Evolutionary conservation across 176 grass and related monocot genomes (phyloP), one percentile per base, ranked within the genome.

Genomic region (Zea mays): DNA sequence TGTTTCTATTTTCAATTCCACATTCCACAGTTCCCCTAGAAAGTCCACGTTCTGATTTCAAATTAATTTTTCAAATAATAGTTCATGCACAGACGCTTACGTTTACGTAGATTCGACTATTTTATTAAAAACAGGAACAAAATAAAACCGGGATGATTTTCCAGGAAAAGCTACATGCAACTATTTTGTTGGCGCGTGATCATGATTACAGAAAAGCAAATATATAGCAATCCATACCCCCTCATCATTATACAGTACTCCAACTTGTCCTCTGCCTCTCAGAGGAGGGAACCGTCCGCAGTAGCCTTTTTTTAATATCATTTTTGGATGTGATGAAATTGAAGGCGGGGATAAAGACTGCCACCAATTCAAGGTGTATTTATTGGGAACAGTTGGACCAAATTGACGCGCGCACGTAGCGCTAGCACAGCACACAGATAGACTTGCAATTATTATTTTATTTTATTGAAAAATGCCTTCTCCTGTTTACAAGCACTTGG

Each of bases 361-460:
- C 44, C 69, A 79, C 20, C 62, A 54, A 69, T 87, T 78, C 51
- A 87, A 87, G 75, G 85, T 35, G 68, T 54, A 88, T 74, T 83
- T 14, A 88, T 79, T 69, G 75, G 75, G 27, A 79, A 12, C 80
- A 45, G 85, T 79, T 79, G 80, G 68, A 65, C 66, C 67, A 49
- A 82, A 60, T 78, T 67, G 74, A 74, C 74, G 44, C 49, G 34
- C 38, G 42, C 0, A 78, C 65, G 38, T 36, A 39, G 38, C 38
- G 38, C 38, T 39, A 3, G 38, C 4, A 39, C 15, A 41, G 0
- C 62, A 68, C 45, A 21, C 20, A 8, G 10, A 58, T 13, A 70
- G 21, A 44, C 1, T 48, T 50, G 61, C 61, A 6, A 37, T 8
- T 50, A 4, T 17, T 54, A 15, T 16, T 51, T 48, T 48, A 0